A percentile compares a stretch with the other conserved stretches of the same genome.
Evolutionary conservation across 495 filamentous ascomycete genomes (phyloP).

Genomic region (Xylaria nigripes): DNA sequence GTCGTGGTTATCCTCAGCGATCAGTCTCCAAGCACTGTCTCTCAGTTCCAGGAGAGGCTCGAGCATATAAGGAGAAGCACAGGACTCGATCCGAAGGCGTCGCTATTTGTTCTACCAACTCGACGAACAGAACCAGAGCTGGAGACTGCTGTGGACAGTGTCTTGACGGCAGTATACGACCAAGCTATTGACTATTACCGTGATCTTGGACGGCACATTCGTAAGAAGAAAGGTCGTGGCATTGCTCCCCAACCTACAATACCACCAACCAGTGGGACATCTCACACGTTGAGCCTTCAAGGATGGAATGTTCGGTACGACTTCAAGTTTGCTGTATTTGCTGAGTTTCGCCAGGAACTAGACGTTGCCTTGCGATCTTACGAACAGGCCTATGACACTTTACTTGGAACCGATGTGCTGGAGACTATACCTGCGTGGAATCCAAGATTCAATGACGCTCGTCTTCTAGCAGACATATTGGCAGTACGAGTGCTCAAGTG

Average conservation of each 20-base stretch:
- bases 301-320: conserved; percentile 91
- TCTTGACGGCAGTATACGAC: conserved; percentile 55
- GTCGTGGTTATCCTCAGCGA: conserved; percentile 73
- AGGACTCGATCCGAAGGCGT: conserved; percentile 65
- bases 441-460: conserved; percentile 76
- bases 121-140: conserved; percentile 47
- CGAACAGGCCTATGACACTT: conserved; percentile 71
- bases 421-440: conserved; percentile 82
- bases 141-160: conserved; percentile 51
- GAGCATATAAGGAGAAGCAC: conserved; percentile 67
- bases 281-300: conserved; percentile 69
- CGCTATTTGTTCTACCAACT: conserved; percentile 51
- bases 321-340: conserved; percentile 82
- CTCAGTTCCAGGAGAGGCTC: conserved; percentile 59
- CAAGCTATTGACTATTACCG: conserved; percentile 76
- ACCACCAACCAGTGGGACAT: conserved; percentile 74
- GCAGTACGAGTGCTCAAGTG: conserved; percentile 74
- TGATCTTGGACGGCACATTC: conserved; percentile 77
- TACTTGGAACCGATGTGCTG: conserved; percentile 73
- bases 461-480: conserved; percentile 69
- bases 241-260: conserved; percentile 70
- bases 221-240: conserved; percentile 72
- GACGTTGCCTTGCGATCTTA: conserved; percentile 75
- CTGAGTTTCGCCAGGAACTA: conserved; percentile 85
- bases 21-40: conserved; percentile 47